phyloP scores from a whole-genome alignment of 139 green algal genomes.

The Picochlorum sp. region DNA sequence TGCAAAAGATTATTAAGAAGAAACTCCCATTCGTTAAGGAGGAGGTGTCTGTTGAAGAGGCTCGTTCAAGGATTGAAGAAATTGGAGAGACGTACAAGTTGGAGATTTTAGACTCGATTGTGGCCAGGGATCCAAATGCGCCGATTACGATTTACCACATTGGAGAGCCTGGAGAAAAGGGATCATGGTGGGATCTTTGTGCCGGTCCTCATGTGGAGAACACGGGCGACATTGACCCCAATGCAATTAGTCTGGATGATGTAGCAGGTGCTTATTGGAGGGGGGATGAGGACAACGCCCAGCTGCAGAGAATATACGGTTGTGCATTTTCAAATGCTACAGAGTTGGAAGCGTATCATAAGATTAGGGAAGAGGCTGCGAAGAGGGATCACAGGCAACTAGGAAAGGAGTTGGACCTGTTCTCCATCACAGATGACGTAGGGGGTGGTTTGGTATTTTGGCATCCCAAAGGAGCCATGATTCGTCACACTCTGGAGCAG shows the following conservation, averaged over 20 bases:
- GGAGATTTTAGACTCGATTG: slow-evolving; percentile 87
- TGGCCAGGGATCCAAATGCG: slow-evolving; percentile 46
- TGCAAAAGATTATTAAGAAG: slow-evolving; percentile 68
- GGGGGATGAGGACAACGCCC: slow-evolving; percentile 77
- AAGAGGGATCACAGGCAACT: slow-evolving; percentile 86
- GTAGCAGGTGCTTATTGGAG: slow-evolving; percentile 86
- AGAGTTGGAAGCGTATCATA: slow-evolving; percentile 68
- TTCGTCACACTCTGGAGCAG: slow-evolving; percentile 83
- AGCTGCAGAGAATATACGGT: slow-evolving; percentile 92
- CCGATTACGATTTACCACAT: slow-evolving; percentile 99
- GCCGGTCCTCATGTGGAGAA: slow-evolving; percentile 83
- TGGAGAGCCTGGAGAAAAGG: slow-evolving; percentile 46
- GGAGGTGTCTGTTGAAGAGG: slow-evolving; percentile 74
- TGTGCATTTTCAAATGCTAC: slow-evolving; percentile 76
- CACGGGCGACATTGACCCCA: slow-evolving; percentile 70
- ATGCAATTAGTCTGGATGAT: slow-evolving; percentile 83
- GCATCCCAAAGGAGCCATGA: slow-evolving; percentile 78
- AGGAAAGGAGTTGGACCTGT: slow-evolving; percentile 87
- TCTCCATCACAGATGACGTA: slow-evolving; percentile 70
- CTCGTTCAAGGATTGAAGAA: slow-evolving; percentile 63
- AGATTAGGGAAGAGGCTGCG: slow-evolving; percentile 54
- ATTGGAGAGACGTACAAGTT: slow-evolving; percentile 91
- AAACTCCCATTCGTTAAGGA: slow-evolving; percentile 76
- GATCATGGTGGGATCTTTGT: slow-evolving; percentile 91
- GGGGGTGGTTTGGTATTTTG: slow-evolving; percentile 93